These are phyloP conservation scores for Lodderomyces theae DNA, from an alignment of 1,139 yeast species.

Conservation along the genomic window DNA sequence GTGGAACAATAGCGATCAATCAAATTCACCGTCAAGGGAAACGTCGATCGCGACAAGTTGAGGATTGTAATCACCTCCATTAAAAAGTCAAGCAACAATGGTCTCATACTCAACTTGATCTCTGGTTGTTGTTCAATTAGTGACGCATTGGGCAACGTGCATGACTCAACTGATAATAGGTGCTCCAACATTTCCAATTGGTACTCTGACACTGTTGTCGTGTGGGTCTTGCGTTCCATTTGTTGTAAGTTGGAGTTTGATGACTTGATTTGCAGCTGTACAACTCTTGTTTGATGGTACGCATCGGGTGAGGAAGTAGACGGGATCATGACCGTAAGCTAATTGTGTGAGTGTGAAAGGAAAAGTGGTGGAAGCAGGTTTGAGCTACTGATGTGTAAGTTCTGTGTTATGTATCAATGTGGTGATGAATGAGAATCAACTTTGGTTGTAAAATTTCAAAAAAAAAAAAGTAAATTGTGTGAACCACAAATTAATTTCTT, in stretches of 20 bases:
- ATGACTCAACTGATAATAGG: constrained; percentile 32
- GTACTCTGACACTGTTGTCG: constrained; percentile 37
- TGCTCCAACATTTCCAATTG: constrained; percentile 41
- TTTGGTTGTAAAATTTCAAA: background rate
- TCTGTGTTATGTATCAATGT: background rate
- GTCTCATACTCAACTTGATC: constrained; percentile 49
- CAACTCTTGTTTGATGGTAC: constrained; percentile 36
- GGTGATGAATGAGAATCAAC: background rate
- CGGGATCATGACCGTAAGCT: constrained; percentile 10
- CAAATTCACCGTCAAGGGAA: constrained; percentile 52
- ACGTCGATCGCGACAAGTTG: constrained; percentile 48
- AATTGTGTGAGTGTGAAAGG: background rate
- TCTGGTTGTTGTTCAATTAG: constrained; percentile 53
- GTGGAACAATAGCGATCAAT: constrained; percentile 53
- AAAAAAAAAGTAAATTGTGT: too few relatives aligned
- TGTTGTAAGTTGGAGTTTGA: constrained; percentile 33
- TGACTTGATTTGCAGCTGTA: constrained; percentile 33
- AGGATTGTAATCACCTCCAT: constrained; percentile 54
- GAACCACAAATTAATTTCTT: background rate
- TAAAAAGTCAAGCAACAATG: constrained; percentile 49
- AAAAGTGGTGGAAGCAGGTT: background rate
- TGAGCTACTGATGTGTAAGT: background rate
- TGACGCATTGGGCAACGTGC: constrained; percentile 35
- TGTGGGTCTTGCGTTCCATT: constrained; percentile 45
- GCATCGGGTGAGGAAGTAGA: constrained; percentile 33